Evolutionary conservation across 2,329 filamentous ascomycete genomes (phyloP).

Genomic region (Fusarium bactridioides): DNA sequence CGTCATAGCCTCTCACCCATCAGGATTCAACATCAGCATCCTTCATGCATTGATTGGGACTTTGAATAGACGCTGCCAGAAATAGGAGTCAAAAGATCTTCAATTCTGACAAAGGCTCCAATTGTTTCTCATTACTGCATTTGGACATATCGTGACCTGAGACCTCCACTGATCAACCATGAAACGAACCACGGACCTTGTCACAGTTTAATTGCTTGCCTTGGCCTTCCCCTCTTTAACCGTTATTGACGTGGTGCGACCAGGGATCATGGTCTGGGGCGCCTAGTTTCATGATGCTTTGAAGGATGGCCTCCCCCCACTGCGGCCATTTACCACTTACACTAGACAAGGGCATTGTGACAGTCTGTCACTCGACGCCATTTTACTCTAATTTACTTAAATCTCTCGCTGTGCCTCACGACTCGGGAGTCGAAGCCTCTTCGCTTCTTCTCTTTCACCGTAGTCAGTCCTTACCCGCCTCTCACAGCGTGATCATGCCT

Average conservation of each 20-base stretch:
- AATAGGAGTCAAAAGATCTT: slow-evolving; percentile 21
- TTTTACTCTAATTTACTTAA: slow-evolving; percentile 33
- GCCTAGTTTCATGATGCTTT: slow-evolving; percentile 36
- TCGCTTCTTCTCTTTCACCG: neutral
- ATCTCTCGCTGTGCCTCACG: slow-evolving; percentile 31
- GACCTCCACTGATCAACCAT: slow-evolving; percentile 24
- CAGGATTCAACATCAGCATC: neutral
- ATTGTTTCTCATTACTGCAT: slow-evolving; percentile 1
- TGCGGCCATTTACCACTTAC: slow-evolving; percentile 33
- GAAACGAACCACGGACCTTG: slow-evolving; percentile 14
- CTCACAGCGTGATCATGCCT: slow-evolving; percentile 30
- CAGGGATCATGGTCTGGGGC: slow-evolving; percentile 22
- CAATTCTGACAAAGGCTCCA: slow-evolving; percentile 5
- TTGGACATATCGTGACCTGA: slow-evolving; percentile 4
- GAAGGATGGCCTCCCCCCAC: slow-evolving; percentile 34
- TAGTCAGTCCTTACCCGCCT: slow-evolving; percentile 3
- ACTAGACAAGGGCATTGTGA: slow-evolving; percentile 33
- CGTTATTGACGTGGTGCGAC: slow-evolving; percentile 30
- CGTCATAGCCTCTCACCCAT: neutral
- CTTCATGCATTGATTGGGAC: neutral
- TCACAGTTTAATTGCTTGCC: slow-evolving; percentile 32
- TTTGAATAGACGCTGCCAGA: neutral
- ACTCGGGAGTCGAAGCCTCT: neutral
- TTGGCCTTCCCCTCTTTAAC: slow-evolving; percentile 28
- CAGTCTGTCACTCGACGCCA: slow-evolving; percentile 5